Conservation (phyloP, 2,329 filamentous ascomycete genomes). For the Fusarium pseudocircinatum region DNA sequence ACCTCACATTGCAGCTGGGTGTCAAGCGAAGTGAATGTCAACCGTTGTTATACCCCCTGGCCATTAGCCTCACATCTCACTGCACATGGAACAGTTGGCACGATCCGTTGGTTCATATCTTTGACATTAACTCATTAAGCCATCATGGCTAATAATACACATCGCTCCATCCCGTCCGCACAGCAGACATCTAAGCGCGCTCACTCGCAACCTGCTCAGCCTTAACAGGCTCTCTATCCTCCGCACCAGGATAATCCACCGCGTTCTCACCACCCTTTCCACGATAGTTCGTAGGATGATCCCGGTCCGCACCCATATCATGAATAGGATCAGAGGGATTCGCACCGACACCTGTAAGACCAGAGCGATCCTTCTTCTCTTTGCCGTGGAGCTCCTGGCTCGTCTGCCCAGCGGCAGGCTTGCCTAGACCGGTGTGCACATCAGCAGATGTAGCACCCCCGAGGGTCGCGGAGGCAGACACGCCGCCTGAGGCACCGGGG, state of each 20-base stretch:
- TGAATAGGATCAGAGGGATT: slow-evolving; percentile 44
- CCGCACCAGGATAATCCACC: slow-evolving; percentile 32
- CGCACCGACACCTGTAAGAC: slow-evolving; percentile 53
- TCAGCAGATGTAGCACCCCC: slow-evolving; percentile 56
- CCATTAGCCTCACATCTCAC: not conserved
- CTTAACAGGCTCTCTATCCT: slow-evolving; percentile 32
- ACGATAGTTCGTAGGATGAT: slow-evolving; percentile 36
- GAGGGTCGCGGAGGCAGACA: slow-evolving; percentile 51
- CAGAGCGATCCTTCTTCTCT: slow-evolving; percentile 49
- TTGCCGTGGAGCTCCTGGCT: slow-evolving; percentile 52
- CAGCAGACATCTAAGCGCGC: slow-evolving; percentile 17
- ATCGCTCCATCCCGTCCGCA: not conserved
- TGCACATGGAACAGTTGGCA: not conserved
- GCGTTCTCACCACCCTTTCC: slow-evolving; percentile 27
- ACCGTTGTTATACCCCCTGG: not conserved
- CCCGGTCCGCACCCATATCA: slow-evolving; percentile 45
- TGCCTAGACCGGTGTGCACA: slow-evolving; percentile 56
- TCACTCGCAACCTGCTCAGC: slow-evolving; percentile 40
- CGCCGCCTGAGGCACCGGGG: slow-evolving; percentile 38
- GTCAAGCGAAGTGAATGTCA: fast-evolving
- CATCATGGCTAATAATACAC: slow-evolving; percentile 17
- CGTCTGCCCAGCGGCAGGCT: slow-evolving; percentile 55
- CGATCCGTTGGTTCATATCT: not conserved
- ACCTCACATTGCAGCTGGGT: not conserved
- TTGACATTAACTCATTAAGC: slow-evolving; percentile 30